A percentile compares a stretch with the other conserved stretches of the same genome.
Conservation (phyloP, 768 basidiomycete genomes). For the Tulasnella sp. region DNA sequence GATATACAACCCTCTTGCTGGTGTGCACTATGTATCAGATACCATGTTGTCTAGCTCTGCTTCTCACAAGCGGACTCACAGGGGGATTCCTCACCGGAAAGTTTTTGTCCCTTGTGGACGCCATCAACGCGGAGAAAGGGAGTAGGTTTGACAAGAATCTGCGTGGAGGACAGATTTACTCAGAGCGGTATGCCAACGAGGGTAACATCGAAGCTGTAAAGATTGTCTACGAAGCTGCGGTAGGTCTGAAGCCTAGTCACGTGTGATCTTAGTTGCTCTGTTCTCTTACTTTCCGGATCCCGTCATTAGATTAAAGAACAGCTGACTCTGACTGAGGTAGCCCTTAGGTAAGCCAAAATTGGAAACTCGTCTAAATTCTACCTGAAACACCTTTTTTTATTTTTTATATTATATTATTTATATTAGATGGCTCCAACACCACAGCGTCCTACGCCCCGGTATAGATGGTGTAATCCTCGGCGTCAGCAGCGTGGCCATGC, state of each 20-base stretch:
- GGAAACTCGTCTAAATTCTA: too few relatives aligned
- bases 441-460: conserved; percentile 33
- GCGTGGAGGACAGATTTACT: conserved; percentile 34
- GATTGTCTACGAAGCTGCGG: conserved; percentile 32
- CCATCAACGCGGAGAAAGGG: conserved; percentile 27
- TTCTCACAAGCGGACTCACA: too few relatives aligned
- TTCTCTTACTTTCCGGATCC: neutral
- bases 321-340: conserved; percentile 42
- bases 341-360: conserved; percentile 25
- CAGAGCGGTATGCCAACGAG: conserved; percentile 34
- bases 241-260: conserved; percentile 22
- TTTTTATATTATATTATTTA: neutral
- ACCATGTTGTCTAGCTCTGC: too few relatives aligned
- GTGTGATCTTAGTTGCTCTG: neutral
- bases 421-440: conserved; percentile 46
- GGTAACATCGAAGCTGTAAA: conserved; percentile 33
- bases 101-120: conserved; percentile 28
- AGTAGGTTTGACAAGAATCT: conserved; percentile 31
- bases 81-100: conserved; percentile 52
- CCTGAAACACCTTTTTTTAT: neutral
- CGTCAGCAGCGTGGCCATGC: conserved; percentile 34
- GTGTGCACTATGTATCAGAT: neutral
- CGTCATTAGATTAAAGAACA: conserved; percentile 32
- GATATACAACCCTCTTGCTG: conserved; percentile 16
- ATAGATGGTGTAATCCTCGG: conserved; percentile 40